A percentile compares a stretch with the other conserved stretches of the same genome.
phyloP scores from a whole-genome alignment of 306 rosid species.

The Rosa chinensis region DNA sequence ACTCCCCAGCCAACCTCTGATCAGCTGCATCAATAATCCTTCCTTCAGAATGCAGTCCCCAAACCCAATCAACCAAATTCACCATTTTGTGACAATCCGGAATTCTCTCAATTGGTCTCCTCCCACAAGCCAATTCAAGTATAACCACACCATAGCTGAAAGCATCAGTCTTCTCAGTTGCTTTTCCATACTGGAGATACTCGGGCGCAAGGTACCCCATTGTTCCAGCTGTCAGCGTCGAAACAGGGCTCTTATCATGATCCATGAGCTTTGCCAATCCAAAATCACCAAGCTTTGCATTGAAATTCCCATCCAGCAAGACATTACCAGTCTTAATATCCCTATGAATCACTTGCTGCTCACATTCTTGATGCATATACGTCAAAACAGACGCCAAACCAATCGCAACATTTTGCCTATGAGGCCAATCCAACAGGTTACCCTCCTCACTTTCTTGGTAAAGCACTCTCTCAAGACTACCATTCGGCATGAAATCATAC shows the following conservation, averaged over 20 bases:
- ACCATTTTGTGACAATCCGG: slow-evolving; percentile 35
- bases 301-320: slow-evolving; percentile 56
- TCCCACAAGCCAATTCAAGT: slow-evolving; percentile 60
- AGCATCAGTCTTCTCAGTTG: slow-evolving; percentile 74
- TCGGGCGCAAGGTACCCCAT: slow-evolving; percentile 89
- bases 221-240: slow-evolving; percentile 72
- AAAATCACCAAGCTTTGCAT: slow-evolving; percentile 67
- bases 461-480: slow-evolving; percentile 49
- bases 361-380: slow-evolving; percentile 79
- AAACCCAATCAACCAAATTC: slow-evolving; percentile 63
- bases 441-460: slow-evolving; percentile 42
- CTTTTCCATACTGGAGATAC: slow-evolving; percentile 80
- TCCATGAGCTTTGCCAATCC: slow-evolving; percentile 89
- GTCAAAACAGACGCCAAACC: slow-evolving; percentile 74
- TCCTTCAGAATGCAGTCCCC: slow-evolving; percentile 50
- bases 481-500: slow-evolving; percentile 73
- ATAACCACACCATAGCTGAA: slow-evolving; percentile 77
- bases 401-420: slow-evolving; percentile 56
- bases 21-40: slow-evolving; percentile 53
- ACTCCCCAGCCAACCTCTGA: slow-evolving; percentile 45
- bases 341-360: slow-evolving; percentile 72
- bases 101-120: slow-evolving; percentile 54
- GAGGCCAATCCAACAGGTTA: slow-evolving; percentile 46
- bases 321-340: slow-evolving; percentile 75
- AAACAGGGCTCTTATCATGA: slow-evolving; percentile 84